Percentiles rank a stretch among this genome's conserved stretches.
phyloP scores from a whole-genome alignment of 192 early-diverging fungal genomes.

The Funneliformis mosseae region DNA sequence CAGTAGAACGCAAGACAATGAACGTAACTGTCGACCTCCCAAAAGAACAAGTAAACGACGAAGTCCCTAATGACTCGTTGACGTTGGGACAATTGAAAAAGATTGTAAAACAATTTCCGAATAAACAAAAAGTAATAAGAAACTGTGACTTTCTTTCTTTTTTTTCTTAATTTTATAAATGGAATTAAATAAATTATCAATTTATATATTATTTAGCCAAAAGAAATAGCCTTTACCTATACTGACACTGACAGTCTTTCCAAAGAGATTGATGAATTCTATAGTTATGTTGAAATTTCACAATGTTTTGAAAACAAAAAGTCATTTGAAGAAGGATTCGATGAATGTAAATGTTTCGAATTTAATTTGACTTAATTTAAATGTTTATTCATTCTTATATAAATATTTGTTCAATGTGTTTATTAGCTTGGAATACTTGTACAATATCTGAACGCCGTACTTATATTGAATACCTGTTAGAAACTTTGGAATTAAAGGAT shows the following conservation, averaged over 20 bases:
- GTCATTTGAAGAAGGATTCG: conserved; percentile 45
- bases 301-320: conserved; percentile 46
- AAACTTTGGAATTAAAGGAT: conserved; percentile 59
- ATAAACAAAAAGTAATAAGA: conserved; percentile 49
- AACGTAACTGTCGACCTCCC: not conserved
- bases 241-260: conserved; percentile 51
- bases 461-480: conserved; percentile 56
- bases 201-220: conserved; percentile 34
- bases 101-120: conserved; percentile 54
- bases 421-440: conserved; percentile 50
- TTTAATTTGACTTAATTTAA: not conserved
- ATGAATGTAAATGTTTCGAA: conserved; percentile 37
- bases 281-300: conserved; percentile 53
- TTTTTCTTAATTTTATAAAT: not conserved
- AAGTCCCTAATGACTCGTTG: conserved; percentile 43
- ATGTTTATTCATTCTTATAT: not conserved
- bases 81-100: conserved; percentile 58
- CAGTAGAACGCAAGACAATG: not conserved
- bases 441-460: conserved; percentile 43
- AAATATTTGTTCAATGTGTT: not conserved
- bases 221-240: conserved; percentile 54
- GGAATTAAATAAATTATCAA: not conserved
- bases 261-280: conserved; percentile 63
- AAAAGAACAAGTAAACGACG: conserved; percentile 8
- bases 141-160: not conserved